phyloP scores from a whole-genome alignment of 495 filamentous ascomycete genomes.

The Lepidopterella palustris region DNA sequence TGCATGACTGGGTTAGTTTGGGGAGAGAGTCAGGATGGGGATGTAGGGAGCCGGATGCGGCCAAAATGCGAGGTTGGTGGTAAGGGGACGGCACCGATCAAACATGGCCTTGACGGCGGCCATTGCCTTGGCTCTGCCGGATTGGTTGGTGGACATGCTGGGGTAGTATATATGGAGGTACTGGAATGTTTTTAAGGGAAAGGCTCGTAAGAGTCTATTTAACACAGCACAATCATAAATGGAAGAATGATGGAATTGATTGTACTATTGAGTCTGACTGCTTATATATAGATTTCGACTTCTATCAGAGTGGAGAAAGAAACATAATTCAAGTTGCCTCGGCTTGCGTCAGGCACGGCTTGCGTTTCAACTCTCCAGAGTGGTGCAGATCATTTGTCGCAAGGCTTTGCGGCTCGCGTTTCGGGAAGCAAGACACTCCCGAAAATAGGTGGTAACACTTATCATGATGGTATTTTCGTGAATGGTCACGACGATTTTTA shows the following conservation, averaged over 20 bases:
- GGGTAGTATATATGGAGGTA: not conserved
- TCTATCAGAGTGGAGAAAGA: not conserved
- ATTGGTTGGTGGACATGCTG: conserved; percentile 3
- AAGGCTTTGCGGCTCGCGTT: not conserved
- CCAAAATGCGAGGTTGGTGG: not conserved
- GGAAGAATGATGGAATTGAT: not conserved
- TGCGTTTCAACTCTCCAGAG: too few species aligned
- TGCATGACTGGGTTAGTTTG: not conserved
- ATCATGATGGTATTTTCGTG: too few species aligned
- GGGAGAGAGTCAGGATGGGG: not conserved
- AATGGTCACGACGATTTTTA: too few species aligned
- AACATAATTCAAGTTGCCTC: not conserved
- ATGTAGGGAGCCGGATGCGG: not conserved
- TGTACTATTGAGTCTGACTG: not conserved
- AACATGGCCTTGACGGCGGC: conserved; percentile 38
- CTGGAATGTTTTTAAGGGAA: not conserved
- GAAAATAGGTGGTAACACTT: too few species aligned
- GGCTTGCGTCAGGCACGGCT: not conserved
- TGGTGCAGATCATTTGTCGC: not conserved
- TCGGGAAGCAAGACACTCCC: too few species aligned
- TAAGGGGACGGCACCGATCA: conserved; percentile 30
- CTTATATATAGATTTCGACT: too few species aligned
- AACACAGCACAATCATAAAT: not conserved
- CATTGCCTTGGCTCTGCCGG: conserved; percentile 27
- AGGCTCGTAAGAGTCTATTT: not conserved